A percentile compares a stretch with the other conserved stretches of the same genome.
Conservation (phyloP, 2,329 filamentous ascomycete genomes). For the Hypoxylon sp. region DNA sequence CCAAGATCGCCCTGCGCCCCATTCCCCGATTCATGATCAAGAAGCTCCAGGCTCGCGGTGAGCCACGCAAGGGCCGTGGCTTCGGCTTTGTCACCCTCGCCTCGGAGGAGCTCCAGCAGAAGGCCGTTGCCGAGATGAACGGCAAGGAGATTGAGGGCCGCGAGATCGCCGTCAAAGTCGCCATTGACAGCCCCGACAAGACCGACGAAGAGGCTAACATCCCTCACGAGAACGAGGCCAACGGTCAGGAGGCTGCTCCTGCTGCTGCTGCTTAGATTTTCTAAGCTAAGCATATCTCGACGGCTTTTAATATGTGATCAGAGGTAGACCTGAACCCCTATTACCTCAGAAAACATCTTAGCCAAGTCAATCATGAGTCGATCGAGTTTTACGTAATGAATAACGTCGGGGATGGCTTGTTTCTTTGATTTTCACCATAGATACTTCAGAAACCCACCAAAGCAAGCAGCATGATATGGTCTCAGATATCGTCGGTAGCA, state of each 20-base stretch:
- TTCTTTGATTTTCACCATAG: slow-evolving; percentile 53
- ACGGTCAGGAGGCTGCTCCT: slow-evolving; percentile 59
- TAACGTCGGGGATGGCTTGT: slow-evolving; percentile 42
- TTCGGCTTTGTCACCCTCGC: slow-evolving; percentile 98
- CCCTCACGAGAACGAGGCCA: slow-evolving; percentile 61
- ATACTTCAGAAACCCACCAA: slow-evolving; percentile 45
- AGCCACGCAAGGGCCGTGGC: slow-evolving; percentile 98
- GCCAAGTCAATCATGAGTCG: slow-evolving; percentile 41
- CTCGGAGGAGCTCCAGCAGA: slow-evolving; percentile 95
- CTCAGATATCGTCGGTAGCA: slow-evolving; percentile 48
- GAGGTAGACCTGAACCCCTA: slow-evolving; percentile 46
- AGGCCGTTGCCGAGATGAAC: slow-evolving; percentile 98
- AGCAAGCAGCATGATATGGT: slow-evolving; percentile 50
- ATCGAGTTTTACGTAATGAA: slow-evolving; percentile 44
- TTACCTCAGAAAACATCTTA: slow-evolving; percentile 48
- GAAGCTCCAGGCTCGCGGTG: slow-evolving; percentile 98
- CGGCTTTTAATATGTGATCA: slow-evolving; percentile 46
- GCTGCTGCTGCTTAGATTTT: slow-evolving; percentile 54
- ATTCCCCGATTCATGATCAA: slow-evolving; percentile 99
- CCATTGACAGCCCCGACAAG: slow-evolving; percentile 99
- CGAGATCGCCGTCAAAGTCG: slow-evolving; percentile 99
- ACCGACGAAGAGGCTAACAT: slow-evolving; percentile 84
- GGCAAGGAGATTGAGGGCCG: slow-evolving; percentile 99
- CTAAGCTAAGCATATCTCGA: slow-evolving; percentile 42
- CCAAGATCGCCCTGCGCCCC: slow-evolving; percentile 98